Conservation (phyloP, 352 stramenopile species). For the Phytophthora uliginosa region DNA sequence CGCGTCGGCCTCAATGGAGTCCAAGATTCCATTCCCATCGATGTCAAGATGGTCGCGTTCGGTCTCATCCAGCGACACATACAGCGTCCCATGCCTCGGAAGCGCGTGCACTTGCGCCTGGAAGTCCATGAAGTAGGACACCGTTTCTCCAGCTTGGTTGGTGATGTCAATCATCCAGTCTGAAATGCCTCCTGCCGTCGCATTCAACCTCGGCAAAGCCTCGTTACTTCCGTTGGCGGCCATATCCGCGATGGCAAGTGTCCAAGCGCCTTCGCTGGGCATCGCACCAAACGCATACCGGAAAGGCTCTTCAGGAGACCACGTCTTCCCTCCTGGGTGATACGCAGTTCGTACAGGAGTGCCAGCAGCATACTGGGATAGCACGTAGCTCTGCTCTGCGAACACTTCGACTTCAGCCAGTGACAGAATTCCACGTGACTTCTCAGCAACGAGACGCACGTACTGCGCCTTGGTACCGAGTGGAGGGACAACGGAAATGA, state of each 20-base stretch:
- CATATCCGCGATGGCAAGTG: constrained; percentile 59
- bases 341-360: constrained; percentile 59
- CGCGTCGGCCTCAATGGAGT: constrained; percentile 59
- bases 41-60: constrained; percentile 74
- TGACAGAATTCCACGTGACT: constrained; percentile 51
- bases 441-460: constrained; percentile 67
- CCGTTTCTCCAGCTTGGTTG: constrained; percentile 62
- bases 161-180: constrained; percentile 82
- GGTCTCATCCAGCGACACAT: constrained; percentile 58
- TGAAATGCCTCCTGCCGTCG: constrained; percentile 68
- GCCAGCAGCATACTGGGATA: constrained; percentile 71
- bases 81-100: constrained; percentile 78
- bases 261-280: constrained; percentile 70
- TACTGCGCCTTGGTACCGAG: constrained; percentile 60
- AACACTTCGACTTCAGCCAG: constrained; percentile 87
- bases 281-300: constrained; percentile 52
- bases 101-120: constrained; percentile 67
- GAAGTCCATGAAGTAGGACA: constrained; percentile 77
- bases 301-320: constrained; percentile 80
- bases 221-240: constrained; percentile 17
- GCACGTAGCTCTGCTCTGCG: constrained; percentile 52
- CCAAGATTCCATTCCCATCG: constrained; percentile 66
- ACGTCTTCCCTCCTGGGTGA: constrained; percentile 55
- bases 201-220: constrained; percentile 5
- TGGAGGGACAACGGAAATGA: constrained; percentile 62